Evolutionary conservation across 768 basidiomycete genomes (phyloP).

Genomic region (Mycena metata): DNA sequence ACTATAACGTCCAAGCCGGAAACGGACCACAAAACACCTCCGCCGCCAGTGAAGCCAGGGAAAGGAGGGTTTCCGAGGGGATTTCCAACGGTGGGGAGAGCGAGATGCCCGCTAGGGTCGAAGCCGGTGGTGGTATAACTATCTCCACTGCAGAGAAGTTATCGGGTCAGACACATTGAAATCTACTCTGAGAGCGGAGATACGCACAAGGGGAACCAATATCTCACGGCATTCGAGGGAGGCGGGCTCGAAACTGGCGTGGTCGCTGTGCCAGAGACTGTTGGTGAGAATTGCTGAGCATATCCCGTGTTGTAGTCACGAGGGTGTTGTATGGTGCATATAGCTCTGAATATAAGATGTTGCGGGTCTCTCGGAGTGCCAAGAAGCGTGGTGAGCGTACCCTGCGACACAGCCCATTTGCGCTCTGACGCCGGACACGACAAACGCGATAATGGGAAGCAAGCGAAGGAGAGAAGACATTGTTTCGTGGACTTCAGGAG

Average conservation of each 20-base stretch:
- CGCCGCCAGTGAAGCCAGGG: conserved; percentile 51
- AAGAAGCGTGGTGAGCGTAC: conserved; percentile 39
- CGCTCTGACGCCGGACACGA: not conserved
- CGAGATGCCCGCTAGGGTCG: conserved; percentile 39
- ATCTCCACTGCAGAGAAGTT: conserved; percentile 49
- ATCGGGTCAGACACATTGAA: too few species aligned
- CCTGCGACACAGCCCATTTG: conserved; percentile 51
- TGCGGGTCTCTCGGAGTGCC: not conserved
- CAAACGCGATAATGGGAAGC: conserved; percentile 7
- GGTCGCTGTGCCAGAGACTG: conserved; percentile 48
- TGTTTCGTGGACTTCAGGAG: not conserved
- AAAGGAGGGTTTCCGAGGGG: conserved; percentile 56
- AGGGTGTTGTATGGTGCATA: not conserved
- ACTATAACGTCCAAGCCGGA: conserved; percentile 52
- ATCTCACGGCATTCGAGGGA: conserved; percentile 50
- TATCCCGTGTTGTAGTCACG: not conserved
- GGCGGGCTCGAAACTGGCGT: conserved; percentile 33
- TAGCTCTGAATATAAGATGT: not conserved
- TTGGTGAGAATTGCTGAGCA: not conserved
- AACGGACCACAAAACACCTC: conserved; percentile 57
- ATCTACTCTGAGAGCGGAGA: too few species aligned
- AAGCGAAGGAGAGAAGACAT: conserved; percentile 2
- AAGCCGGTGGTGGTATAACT: conserved; percentile 56
- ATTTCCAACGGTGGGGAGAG: conserved; percentile 47
- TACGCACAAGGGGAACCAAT: conserved; percentile 36